Conservation (phyloP, 192 early-diverging fungal species). For the Backusella australiensis region DNA sequence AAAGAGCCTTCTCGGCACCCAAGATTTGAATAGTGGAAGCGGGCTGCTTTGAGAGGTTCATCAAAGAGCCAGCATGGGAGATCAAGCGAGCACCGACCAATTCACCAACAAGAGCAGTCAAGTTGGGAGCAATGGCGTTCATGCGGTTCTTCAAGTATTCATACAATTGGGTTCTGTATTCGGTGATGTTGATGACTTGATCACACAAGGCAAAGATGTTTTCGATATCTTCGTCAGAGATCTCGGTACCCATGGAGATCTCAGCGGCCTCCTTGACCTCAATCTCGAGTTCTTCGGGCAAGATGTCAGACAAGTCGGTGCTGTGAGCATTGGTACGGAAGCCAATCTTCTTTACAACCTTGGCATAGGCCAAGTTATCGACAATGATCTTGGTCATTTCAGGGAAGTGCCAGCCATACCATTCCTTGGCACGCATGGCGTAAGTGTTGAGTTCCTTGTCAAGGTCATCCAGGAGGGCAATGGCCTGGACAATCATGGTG, state of each 20-base stretch:
- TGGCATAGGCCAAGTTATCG: constrained; percentile 94
- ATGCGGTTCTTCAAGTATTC: constrained; percentile 99
- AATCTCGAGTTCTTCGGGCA: constrained; percentile 89
- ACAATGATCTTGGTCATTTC: constrained; percentile 98
- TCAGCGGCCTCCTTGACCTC: constrained; percentile 97
- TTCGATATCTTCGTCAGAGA: constrained; percentile 92
- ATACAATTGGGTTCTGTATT: constrained; percentile 93
- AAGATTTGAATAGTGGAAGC: constrained; percentile 99
- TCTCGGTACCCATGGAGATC: constrained; percentile 99
- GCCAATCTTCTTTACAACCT: constrained; percentile 86
- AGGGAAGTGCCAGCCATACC: constrained; percentile 99
- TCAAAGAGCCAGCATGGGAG: constrained; percentile 93
- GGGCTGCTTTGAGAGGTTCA: constrained; percentile 97
- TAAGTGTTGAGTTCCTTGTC: constrained; percentile 99
- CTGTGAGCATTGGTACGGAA: constrained; percentile 81
- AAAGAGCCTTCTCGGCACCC: constrained; percentile 99
- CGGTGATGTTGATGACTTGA: constrained; percentile 93
- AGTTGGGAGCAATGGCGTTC: constrained; percentile 85
- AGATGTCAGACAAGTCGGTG: constrained; percentile 77
- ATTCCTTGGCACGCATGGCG: constrained; percentile 96
- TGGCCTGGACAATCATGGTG: constrained; percentile 99
- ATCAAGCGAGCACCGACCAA: constrained; percentile 98
- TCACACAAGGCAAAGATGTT: constrained; percentile 94
- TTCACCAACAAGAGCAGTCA: constrained; percentile 95
- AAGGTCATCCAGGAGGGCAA: constrained; percentile 94